Evolutionary conservation across 768 basidiomycete genomes (phyloP), one percentile per base, ranked within the genome.

Genomic region (Kwoniella europaea): DNA sequence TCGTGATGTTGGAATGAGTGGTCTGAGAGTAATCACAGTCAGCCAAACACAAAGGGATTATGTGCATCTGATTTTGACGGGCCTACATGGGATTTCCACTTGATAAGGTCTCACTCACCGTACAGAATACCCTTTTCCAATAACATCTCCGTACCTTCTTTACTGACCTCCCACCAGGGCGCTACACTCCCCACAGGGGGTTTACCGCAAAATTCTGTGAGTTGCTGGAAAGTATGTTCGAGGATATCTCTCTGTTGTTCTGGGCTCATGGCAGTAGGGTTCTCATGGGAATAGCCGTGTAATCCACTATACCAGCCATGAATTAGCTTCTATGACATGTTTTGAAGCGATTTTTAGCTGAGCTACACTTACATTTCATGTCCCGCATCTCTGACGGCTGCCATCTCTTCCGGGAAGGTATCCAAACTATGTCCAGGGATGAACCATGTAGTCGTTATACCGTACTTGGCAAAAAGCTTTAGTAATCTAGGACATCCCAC

Each of bases 131-230:
- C 91, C 72, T 89, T 89, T 46, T 90, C 89, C 24, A 91, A 86
- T 27, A 92, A 83, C 27, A 92, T 84, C 16, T 87, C 82, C 0
- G 88, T 88, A 3, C 89, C 89, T 79, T 90, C 90, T 71, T 87
- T 88, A 81, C 88, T 89, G 2, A 88, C 88, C 79, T 92, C 91
- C 91, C 91, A 92, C 90, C 91, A 92, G 0, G 90, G 91, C 1
- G 90, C 91, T 43, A 91, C 90, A 46, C 68, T 71, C 2, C 80
- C 79, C 5, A 74, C 71, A 4, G 80, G 80, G 12, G 77, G 64
- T 60, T 79, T 77, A 16, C 87, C 82, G 77, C 90, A 90, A 77
- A 91, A 91, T 13, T 86, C 85, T 0, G 90, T 90, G 53, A 91
- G 83, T n/a, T 90, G 84, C 20, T 88, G 84, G 81, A 87, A 86